Evolutionary conservation across 345 rosid genomes (phyloP), one percentile per base, ranked within the genome.

Genomic region (Pistacia atlantica): DNA sequence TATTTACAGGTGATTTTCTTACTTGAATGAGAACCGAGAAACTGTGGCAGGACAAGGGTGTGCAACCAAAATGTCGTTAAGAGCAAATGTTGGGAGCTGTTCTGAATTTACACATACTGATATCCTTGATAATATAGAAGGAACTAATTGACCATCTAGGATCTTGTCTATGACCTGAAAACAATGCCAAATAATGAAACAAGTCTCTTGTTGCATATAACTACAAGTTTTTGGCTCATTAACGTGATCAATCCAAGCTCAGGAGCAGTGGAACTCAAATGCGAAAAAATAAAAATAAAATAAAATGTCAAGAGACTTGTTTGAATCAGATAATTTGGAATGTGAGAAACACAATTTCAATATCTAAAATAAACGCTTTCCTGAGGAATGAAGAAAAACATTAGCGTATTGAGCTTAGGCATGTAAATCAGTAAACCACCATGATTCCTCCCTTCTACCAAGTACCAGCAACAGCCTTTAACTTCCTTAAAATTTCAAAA

Each of bases 21-120:
- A 93, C 99, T 80, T 92, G 91, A 92, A 91, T 16, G 97, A 93
- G 81, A 95, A 92, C 78, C 89, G 84, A 35, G 98, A 93, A 83
- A 91, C 86, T 2, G 92, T 80, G 5, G 97, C 95, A 10, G 97
- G 98, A 81, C 92, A 92, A 28, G 97, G 95, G 70, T 93, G 92
- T 56, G 97, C 88, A 58, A 91, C 76, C 82, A 95, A 76, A 74
- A 92, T 65, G 80, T 92, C 98, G 83, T 92, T 95, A 57, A 95
- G 89, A 74, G 99, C 93, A 81, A 78, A 86, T 8, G 90, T 83
- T 16, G 87, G 81, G 79, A 90, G 81, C 58, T 33, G 64, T 83
- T 89, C 80, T 45, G 95, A 92, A 77, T 95, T 93, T 72, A 93
- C 78, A 61, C 72, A 76, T 48, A 92, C 11, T 38, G 92, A 88